Base-by-base conservation (phyloP, 495 filamentous ascomycete genomes). In the Penicillium egyptiacum region DNA sequence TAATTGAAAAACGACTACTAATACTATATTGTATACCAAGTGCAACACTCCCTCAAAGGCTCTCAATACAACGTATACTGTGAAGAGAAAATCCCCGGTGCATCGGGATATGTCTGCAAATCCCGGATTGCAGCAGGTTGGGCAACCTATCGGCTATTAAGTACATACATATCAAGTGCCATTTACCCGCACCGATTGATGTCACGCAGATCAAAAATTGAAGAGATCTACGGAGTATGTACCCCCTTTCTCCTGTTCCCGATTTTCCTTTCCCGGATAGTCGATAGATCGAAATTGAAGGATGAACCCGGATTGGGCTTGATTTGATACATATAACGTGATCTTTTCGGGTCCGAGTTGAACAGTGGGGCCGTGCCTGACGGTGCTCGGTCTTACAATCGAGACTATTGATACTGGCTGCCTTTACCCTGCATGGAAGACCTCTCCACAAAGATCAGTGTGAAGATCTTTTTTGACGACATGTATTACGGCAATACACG, bases 251-350 rank as follows among this genome's bases (percentile, higher is more conserved):
- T 45, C 19, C 16, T 37, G n/a, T 54, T 19, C 28, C 22, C 9
- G 17, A 5, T 6, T 44, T 22, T 17, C 39, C 25, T 9, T 22
- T 28, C 22, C n/a, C 22, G 44, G 19, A 41, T 31, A 45, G 37
- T 16, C 20, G 57, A 59, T 50, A 55, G 44, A 56, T 60, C 57
- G 8, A 47, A 37, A 26, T 16, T 14, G 41, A 49, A 20, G 52
- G 47, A 39, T 44, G 7, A 42, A 45, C 20, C 48, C 23, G 37
- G 41, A 19, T 11, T 40, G 26, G 33, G 19, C 16, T 25, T 16
- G 10, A 40, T 49, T 26, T 45, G 42, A 19, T 12, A 45, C 41
- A 50, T 55, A 30, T 31, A 47, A 26, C n/a, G 5, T 30, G 49
- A 54, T 31, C 23, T 12, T 45, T 42, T 19, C n/a, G 55, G 43